Evolutionary conservation across 2,329 filamentous ascomycete genomes (phyloP).

Genomic region (Botryotinia convoluta): DNA sequence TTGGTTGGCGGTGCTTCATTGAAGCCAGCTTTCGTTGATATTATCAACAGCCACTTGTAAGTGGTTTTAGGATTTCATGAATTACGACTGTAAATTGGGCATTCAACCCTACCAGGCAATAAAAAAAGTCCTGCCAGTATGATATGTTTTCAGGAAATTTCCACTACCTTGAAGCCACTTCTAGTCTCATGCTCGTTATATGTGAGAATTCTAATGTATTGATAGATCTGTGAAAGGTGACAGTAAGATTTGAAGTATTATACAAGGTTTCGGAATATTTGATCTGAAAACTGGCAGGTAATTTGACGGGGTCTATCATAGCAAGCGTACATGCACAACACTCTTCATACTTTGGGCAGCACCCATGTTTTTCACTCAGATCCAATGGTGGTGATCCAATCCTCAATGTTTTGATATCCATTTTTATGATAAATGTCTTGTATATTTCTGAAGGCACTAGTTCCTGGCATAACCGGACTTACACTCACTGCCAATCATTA

Average conservation of each 20-base stretch:
- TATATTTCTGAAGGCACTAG: not conserved
- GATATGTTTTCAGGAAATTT: not conserved
- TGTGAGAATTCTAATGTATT: not conserved
- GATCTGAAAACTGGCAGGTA: not conserved
- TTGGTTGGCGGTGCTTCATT: constrained; percentile 93
- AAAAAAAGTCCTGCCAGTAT: constrained; percentile 1
- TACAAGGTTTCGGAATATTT: not conserved
- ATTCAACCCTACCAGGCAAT: not conserved
- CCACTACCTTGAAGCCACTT: not conserved
- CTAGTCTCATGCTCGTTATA: not conserved
- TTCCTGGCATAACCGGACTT: not conserved
- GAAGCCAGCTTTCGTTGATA: constrained; percentile 86
- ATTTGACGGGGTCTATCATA: not conserved
- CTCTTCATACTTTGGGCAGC: not conserved
- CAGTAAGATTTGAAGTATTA: not conserved
- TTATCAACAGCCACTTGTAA: constrained; percentile 58
- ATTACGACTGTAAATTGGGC: constrained; percentile 26
- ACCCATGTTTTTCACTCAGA: not conserved
- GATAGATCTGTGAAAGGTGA: constrained; percentile 1
- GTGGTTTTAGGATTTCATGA: constrained; percentile 22
- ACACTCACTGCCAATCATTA: too few species aligned
- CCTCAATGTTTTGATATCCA: not conserved
- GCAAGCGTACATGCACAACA: not conserved
- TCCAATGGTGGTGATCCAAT: too few species aligned
- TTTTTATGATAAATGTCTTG: not conserved